These are phyloP conservation scores for Brachypodium distachyon DNA, from an alignment of 202 grass and related monocot genomes.

Conservation along the genomic window DNA sequence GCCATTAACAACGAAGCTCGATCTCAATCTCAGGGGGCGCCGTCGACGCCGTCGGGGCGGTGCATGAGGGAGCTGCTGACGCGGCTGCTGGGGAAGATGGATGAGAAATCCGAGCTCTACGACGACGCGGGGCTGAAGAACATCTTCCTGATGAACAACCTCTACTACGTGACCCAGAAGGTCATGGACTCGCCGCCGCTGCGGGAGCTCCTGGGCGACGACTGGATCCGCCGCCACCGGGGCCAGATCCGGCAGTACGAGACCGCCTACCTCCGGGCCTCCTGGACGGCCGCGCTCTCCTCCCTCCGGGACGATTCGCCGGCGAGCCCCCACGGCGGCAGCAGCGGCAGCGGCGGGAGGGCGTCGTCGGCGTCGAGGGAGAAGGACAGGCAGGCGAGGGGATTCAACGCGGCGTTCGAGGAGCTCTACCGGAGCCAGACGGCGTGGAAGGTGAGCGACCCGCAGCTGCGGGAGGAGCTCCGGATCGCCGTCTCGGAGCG, in stretches of 20 bases:
- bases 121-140: conserved; percentile 60
- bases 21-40: not conserved
- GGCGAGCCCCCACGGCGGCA: not conserved
- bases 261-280: conserved; percentile 45
- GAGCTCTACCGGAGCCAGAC: conserved; percentile 64
- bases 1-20: not conserved
- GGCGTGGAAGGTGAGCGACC: conserved; percentile 54
- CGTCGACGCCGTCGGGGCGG: conserved; percentile 29
- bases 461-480: conserved; percentile 57
- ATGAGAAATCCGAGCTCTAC: conserved; percentile 53
- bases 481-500: conserved; percentile 57
- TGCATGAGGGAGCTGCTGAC: conserved; percentile 48
- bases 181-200: conserved; percentile 32
- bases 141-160: conserved; percentile 86
- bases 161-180: conserved; percentile 60
- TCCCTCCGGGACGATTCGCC: conserved; percentile 32
- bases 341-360: no score
- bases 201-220: conserved; percentile 46
- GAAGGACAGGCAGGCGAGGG: conserved; percentile 39
- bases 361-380: conserved; percentile 2
- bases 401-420: conserved; percentile 62
- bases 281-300: conserved; percentile 46
- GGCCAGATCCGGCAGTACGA: conserved; percentile 56
- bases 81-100: conserved; percentile 39
- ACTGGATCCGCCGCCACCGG: conserved; percentile 47